Evolutionary conservation across 495 filamentous ascomycete genomes (phyloP).

Genomic region (Penicillium bovifimosum): DNA sequence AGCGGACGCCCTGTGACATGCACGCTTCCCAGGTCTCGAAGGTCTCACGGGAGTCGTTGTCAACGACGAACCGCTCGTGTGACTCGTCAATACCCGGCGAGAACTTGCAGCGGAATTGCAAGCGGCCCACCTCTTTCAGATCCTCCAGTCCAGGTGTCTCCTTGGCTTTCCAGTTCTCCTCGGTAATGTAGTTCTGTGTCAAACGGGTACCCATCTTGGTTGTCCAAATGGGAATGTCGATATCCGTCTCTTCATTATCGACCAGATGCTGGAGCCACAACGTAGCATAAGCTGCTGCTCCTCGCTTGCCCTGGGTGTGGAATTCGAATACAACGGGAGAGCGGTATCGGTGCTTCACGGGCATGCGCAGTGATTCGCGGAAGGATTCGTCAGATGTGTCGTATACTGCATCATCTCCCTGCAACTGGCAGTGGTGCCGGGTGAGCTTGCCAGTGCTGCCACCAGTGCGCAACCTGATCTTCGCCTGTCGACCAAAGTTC

Average conservation of each 20-base stretch:
- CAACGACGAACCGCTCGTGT: constrained; percentile 75
- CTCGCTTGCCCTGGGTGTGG: constrained; percentile 59
- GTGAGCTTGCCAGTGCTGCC: constrained; percentile 69
- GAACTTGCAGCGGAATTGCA: constrained; percentile 74
- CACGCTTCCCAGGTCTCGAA: constrained; percentile 94
- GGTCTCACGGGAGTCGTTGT: constrained; percentile 86
- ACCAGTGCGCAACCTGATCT: constrained; percentile 74
- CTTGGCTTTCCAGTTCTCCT: constrained; percentile 54
- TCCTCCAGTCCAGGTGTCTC: constrained; percentile 62
- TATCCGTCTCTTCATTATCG: constrained; percentile 67
- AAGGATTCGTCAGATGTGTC: constrained; percentile 54
- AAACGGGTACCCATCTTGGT: constrained; percentile 67
- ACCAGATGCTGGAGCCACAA: constrained; percentile 82
- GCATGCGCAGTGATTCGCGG: constrained; percentile 62
- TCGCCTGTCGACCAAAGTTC: constrained; percentile 53
- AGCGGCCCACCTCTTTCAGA: constrained; percentile 69
- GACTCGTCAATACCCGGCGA: constrained; percentile 85
- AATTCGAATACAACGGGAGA: constrained; percentile 87
- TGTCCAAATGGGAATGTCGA: constrained; percentile 83
- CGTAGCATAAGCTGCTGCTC: constrained; percentile 66
- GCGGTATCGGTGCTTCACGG: constrained; percentile 84
- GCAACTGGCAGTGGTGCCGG: constrained; percentile 50
- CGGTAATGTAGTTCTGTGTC: constrained; percentile 86
- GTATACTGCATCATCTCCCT: constrained; percentile 61
- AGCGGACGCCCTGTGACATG: constrained; percentile 73